Percentiles rank a stretch among this genome's conserved stretches.
These are phyloP conservation scores for Mercurialis annua DNA, from an alignment of 345 rosid species.

Conservation along the genomic window DNA sequence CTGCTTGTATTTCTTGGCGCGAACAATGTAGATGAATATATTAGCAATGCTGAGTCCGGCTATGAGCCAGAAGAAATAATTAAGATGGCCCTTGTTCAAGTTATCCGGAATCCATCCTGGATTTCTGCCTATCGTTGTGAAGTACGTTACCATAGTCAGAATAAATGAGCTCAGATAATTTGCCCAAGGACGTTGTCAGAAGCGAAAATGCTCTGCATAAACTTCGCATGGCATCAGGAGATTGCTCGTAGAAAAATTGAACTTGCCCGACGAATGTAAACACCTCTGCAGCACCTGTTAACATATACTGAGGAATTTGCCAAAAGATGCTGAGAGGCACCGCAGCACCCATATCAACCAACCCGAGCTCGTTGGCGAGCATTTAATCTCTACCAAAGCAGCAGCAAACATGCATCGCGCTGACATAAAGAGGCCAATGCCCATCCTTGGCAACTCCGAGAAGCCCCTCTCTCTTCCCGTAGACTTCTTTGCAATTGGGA, in stretches of 20 bases:
- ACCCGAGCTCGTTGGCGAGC: constrained; percentile 73
- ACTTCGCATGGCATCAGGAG: constrained; percentile 95
- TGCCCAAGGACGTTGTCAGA: constrained; percentile 70
- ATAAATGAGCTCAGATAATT: constrained; percentile 81
- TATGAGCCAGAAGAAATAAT: constrained; percentile 90
- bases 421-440: constrained; percentile 79
- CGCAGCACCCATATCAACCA: constrained; percentile 42
- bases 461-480: constrained; percentile 87
- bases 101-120: constrained; percentile 90
- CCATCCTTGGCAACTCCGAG: constrained; percentile 88
- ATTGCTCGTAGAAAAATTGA: constrained; percentile 90
- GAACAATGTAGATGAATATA: constrained; percentile 55
- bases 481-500: constrained; percentile 72
- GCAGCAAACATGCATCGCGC: constrained; percentile 73
- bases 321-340: constrained; percentile 80
- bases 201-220: constrained; percentile 79
- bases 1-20: constrained; percentile 66
- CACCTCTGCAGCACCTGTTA: constrained; percentile 92
- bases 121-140: constrained; percentile 55
- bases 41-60: constrained; percentile 72
- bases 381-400: constrained; percentile 68
- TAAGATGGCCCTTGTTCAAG: constrained; percentile 83
- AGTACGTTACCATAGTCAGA: constrained; percentile 61
- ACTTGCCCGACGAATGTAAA: constrained; percentile 77
- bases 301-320: constrained; percentile 89